Evolutionary conservation across 495 filamentous ascomycete genomes (phyloP), one percentile per base, ranked within the genome.

Genomic region (Daldinia grandis): DNA sequence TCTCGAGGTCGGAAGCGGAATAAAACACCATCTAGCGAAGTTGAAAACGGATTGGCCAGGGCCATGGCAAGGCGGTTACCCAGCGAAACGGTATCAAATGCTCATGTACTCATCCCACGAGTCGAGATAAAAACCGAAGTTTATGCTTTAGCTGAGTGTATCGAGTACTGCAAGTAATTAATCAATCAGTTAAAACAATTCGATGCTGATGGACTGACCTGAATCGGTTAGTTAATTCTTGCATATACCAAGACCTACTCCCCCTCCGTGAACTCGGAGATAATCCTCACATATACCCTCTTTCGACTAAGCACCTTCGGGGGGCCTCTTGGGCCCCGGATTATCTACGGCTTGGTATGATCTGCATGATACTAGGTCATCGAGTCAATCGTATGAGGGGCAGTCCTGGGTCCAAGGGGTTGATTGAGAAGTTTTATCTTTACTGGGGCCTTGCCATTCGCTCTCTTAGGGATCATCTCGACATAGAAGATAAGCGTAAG

Each of bases 291-390:
- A 63, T 81, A 50, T 81, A 76, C 44, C 69, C 17, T 0, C 60
- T 81, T 51, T 66, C 75, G 0, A 56, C 75, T n/a, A 53, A 31
- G 14, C 60, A 74, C 8, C 25, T 80, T 8, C 69, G 62, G 37
- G 33, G 57, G 21, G 67, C 60, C 6, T 24, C 54, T 15, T 14
- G 21, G 2, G 6, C 24, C 4, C 78, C 78, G 1, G 73, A 74
- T 51, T 73, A 79, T 63, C 50, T 80, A 12, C 66, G 65, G 15
- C 66, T 74, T 21, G 62, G 66, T 0, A 70, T 79, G 70, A 38
- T 79, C n/a, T 79, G 78, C 55, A 74, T 81, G 72, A 72, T 73
- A 4, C 44, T 80, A 14, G 76, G 70, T 55, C 79, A 81, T 55
- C 69, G 74, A 37, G 75, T 80, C 15, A 80, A 79, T 56, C 74